These are phyloP conservation scores for Cytospora piceicola DNA, from an alignment of 2,329 filamentous ascomycete genomes.

Conservation along the genomic window DNA sequence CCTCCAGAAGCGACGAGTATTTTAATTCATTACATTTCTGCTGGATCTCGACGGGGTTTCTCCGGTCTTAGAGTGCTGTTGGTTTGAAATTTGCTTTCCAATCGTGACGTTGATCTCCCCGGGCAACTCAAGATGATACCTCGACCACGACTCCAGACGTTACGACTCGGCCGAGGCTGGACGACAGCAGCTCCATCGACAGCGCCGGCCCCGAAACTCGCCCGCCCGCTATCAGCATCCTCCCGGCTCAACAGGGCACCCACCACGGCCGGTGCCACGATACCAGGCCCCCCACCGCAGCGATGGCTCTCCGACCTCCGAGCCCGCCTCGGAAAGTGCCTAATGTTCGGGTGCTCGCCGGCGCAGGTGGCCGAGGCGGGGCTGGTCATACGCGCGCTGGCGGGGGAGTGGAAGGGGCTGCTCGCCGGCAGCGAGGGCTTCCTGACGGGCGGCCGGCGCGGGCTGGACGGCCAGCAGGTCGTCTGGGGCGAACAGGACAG, in stretches of 20 bases:
- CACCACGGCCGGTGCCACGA: not conserved
- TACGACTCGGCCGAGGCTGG: constrained; percentile 27
- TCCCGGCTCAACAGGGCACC: not conserved
- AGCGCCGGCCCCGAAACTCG: constrained; percentile 1
- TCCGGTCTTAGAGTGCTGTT: not conserved
- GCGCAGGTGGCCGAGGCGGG: constrained; percentile 62
- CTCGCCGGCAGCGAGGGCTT: constrained; percentile 77
- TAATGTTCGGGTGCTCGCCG: constrained; percentile 70
- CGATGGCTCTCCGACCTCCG: constrained; percentile 74
- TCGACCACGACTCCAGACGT: constrained; percentile 33
- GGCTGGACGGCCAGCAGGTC: constrained; percentile 68
- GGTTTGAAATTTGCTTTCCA: not conserved
- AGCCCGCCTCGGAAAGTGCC: constrained; percentile 71
- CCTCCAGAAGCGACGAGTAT: not conserved
- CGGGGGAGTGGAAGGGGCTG: constrained; percentile 71
- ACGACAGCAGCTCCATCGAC: constrained; percentile 10
- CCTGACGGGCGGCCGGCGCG: constrained; percentile 64
- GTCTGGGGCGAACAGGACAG: constrained; percentile 86
- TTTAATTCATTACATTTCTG: not conserved
- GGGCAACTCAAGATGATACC: constrained; percentile 34
- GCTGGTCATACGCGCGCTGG: constrained; percentile 61
- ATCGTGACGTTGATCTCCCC: not conserved
- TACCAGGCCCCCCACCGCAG: constrained; percentile 44
- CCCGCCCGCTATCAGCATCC: constrained; percentile 14
- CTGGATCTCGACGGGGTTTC: not conserved